These are phyloP conservation scores for Lactarius quietus DNA, from an alignment of 768 basidiomycete genomes.

Conservation along the genomic window DNA sequence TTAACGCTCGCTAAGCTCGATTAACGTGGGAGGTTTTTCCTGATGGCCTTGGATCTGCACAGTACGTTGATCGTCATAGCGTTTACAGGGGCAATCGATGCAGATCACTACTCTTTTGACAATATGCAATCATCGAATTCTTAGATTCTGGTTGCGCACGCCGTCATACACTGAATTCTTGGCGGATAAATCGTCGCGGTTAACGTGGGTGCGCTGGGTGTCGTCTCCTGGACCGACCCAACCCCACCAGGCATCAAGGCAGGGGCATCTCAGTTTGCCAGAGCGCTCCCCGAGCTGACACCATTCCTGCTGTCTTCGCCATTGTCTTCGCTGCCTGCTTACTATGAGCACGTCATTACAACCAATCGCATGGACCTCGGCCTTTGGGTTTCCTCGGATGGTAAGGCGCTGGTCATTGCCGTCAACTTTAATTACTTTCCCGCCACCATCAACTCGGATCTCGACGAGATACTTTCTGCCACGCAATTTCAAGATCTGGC, in stretches of 20 bases:
- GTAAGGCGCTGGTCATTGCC: no score
- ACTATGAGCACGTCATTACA: no score
- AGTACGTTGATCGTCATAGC: constrained; percentile 31
- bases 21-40: no score
- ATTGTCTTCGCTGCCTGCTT: no score
- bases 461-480: constrained; percentile 3
- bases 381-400: no score
- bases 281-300: no score
- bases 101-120: neutral
- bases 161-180: constrained; percentile 72
- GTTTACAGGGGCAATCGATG: neutral
- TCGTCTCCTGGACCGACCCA: constrained; percentile 43
- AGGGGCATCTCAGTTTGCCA: constrained; percentile 36
- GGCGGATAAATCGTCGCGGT: constrained; percentile 61
- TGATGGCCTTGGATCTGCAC: constrained; percentile 60
- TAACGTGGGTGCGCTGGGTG: constrained; percentile 62
- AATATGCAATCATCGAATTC: neutral
- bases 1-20: no score
- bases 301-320: no score
- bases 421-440: constrained; percentile 11
- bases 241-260: constrained; percentile 39
- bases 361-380: no score
- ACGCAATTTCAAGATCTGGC: neutral
- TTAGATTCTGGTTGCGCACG: constrained; percentile 54
- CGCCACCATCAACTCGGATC: neutral